Conservation (phyloP, 768 basidiomycete genomes). For the Leccinellum albellum region DNA sequence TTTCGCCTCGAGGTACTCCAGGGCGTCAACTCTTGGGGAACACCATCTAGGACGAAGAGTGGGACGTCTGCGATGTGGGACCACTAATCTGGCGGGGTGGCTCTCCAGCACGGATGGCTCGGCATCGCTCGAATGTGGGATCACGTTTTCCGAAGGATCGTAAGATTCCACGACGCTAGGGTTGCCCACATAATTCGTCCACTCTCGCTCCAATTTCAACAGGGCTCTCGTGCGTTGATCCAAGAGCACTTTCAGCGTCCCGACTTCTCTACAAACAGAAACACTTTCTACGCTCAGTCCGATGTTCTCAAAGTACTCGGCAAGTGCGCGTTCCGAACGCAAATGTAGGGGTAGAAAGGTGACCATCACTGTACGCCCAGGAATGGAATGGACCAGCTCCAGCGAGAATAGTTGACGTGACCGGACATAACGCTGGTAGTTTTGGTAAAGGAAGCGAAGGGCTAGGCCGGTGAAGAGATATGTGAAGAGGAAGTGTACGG, state of each 20-base stretch:
- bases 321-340: constrained; percentile 77
- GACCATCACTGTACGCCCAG: constrained; percentile 89
- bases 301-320: constrained; percentile 93
- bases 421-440: constrained; percentile 84
- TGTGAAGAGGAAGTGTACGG: constrained; percentile 88
- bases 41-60: constrained; percentile 76
- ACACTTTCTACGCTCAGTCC: constrained; percentile 88
- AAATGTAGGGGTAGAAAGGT: constrained; percentile 82
- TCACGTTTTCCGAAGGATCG: constrained; percentile 61
- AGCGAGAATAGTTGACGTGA: constrained; percentile 91
- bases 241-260: constrained; percentile 64
- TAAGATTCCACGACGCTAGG: constrained; percentile 83
- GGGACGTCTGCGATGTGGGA: constrained; percentile 73
- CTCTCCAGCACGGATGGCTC: constrained; percentile 55
- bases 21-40: constrained; percentile 74
- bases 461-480: constrained; percentile 89
- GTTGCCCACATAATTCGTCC: constrained; percentile 92
- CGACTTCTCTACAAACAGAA: constrained; percentile 80
- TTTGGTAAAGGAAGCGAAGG: constrained; percentile 82
- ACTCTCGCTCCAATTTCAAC: constrained; percentile 73
- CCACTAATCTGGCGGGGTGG: constrained; percentile 55
- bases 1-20: constrained; percentile 79
- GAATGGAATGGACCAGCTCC: constrained; percentile 91
- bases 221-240: constrained; percentile 80
- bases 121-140: constrained; percentile 42